A percentile compares a stretch with the other conserved stretches of the same genome.
phyloP scores from a whole-genome alignment of 2,329 filamentous ascomycete genomes.

The Phaeosphaeria sp. region DNA sequence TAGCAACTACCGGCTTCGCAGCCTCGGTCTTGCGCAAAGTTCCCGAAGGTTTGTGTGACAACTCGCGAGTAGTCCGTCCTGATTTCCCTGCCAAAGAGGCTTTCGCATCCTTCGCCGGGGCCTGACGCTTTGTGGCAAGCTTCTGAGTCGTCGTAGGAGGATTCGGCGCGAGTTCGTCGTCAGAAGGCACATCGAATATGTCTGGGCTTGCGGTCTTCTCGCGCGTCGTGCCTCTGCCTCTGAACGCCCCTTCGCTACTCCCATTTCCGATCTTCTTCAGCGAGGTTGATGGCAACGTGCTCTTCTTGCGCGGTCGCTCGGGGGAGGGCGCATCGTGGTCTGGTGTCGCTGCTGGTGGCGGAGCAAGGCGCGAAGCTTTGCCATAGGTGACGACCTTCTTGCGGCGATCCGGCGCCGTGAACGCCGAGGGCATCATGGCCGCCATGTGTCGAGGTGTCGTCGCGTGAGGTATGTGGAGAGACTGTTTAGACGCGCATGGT shows the following conservation, averaged over 20 bases:
- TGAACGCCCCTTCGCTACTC: constrained; percentile 7
- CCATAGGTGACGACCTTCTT: constrained; percentile 51
- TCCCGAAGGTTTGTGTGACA: constrained; percentile 9
- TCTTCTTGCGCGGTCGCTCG: constrained; percentile 39
- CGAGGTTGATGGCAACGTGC: constrained; percentile 6
- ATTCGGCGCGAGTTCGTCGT: constrained; percentile 31
- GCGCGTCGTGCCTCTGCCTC: constrained; percentile 6
- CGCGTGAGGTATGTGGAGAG: constrained; percentile 12
- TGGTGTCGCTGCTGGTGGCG: constrained; percentile 17
- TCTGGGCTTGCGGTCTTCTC: constrained; percentile 19
- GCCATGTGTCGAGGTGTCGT: constrained; percentile 25
- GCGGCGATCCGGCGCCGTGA: constrained; percentile 40
- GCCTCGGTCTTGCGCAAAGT: constrained; percentile 17
- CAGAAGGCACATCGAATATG: constrained; percentile 54
- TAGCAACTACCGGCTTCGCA: constrained; percentile 6
- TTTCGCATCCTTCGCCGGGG: constrained; percentile 14
- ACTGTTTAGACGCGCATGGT: constrained; percentile 31
- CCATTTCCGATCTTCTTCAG: constrained; percentile 13
- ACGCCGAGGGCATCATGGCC: constrained; percentile 35
- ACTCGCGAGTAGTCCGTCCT: not conserved
- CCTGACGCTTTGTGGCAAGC: constrained; percentile 16
- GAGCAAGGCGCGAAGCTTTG: constrained; percentile 38
- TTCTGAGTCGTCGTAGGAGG: constrained; percentile 20
- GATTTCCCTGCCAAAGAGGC: constrained; percentile 16
- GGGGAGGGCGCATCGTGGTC: constrained; percentile 41